Evolutionary conservation across 257 asterid species (phyloP), one percentile per base, ranked within the genome.

Genomic region (Mentha longifolia): DNA sequence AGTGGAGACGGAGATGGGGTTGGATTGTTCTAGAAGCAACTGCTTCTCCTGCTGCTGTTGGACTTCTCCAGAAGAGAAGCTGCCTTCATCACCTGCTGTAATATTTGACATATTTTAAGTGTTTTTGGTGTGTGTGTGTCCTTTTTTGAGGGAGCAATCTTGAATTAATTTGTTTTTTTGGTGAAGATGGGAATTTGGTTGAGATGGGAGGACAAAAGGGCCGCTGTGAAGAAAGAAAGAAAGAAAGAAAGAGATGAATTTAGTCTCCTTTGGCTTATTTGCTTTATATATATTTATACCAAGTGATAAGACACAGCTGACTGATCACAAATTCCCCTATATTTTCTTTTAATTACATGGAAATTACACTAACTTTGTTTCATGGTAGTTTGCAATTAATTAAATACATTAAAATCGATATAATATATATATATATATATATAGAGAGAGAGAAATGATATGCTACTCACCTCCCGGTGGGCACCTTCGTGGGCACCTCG

Each of bases 221-320:
- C 39, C 77, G 80, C 68, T 62, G 52, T 71, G 75, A 78, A 78
- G 47, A 42, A n/a, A n/a, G n/a, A n/a, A n/a, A n/a, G n/a, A n/a
- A n/a, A 42, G 47, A 42, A 16, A 52, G 74, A 76, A 69, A 41
- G 35, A 65, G 63, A 49, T 45, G 74, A 76, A 55, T 70, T 74
- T 75, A 73, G 68, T 71, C 82, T 80, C 49, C 85, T 84, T 87
- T 89, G 96, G 96, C 92, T 84, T 89, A 79, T 87, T 45, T 81
- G 85, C 52, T 68, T 68, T 75, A 67, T 89, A 82, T 83, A 82
- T 78, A 81, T 67, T 45, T 72, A 49, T 4, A 42, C 12, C 10
- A 45, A 51, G 62, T 77, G 74, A 79, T 33, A 80, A 71, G 74
- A 81, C 71, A 81, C 87, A 76, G 52, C 50, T 74, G 83, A 78